Base-by-base conservation (phyloP, 2,329 filamentous ascomycete species). In the Fusarium sterilihyphosum region DNA sequence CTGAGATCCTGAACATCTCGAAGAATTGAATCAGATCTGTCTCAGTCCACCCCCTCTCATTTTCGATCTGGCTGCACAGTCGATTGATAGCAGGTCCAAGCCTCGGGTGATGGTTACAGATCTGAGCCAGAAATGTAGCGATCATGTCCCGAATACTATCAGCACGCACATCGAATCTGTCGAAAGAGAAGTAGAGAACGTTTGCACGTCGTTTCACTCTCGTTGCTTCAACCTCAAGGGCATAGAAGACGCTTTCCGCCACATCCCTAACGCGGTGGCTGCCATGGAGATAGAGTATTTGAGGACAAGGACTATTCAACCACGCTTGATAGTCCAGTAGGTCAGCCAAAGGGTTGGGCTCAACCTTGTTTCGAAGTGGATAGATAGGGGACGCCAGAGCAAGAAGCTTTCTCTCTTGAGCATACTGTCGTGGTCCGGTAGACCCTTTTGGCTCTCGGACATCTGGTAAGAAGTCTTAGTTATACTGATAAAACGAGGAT, bases 131-230 rank as follows among this genome's bases (percentile, higher is more conserved):
- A 2, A 66, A 66, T 0, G 61, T 68, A 1, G 61, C 61, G 6
- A 66, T 66, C 46, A 66, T 53, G 10, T 68, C 61, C 29, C 65
- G 41, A 29, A 68, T 68, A 7, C 53, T 60, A 8, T 68, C 47
- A 20, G 53, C 57, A 6, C 65, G 65, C 5, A 68, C 61, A 4
- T 68, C 61, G 8, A 49, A 68, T 20, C 10, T 54, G 2, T 66
- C 26, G 16, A 66, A 68, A 3, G 61, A 66, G 26, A 66, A 68
- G 17, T 54, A 66, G 1, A 68, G 65, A 3, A 66, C 35, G 4
- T n/a, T 60, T 6, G 8, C 31, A 0, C 35, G n/a, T 6, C 33
- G 46, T 7, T 20, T 44, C 4, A 4, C 7, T 0, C 6, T 37
- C 6, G 8, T 20, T 0, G 44, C 29, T 2, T 46, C 38, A 7